Conservation (phyloP, 768 basidiomycete genomes). For the Mycena filopes region DNA sequence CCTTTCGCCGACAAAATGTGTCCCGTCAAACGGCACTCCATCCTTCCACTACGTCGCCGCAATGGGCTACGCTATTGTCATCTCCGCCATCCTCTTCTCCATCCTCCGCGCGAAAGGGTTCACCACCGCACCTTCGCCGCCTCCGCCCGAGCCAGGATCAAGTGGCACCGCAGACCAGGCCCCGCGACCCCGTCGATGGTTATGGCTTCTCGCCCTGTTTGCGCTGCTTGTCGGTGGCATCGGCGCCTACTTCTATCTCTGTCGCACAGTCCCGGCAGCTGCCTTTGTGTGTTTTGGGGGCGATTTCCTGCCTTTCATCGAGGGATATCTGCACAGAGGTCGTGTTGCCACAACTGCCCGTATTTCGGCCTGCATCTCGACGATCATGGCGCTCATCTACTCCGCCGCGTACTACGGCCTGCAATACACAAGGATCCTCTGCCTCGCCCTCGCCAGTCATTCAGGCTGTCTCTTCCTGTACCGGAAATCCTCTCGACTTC, state of each 20-base stretch:
- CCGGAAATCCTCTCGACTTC: background rate
- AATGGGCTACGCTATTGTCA: slow-evolving; percentile 5
- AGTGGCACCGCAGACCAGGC: background rate
- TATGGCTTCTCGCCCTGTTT: background rate
- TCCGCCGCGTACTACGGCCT: background rate
- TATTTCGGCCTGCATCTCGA: background rate
- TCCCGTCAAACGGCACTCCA: background rate
- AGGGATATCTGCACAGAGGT: background rate
- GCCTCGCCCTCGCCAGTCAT: background rate
- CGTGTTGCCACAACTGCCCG: background rate
- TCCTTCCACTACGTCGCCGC: slow-evolving; percentile 11
- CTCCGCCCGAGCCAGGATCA: slow-evolving; percentile 4
- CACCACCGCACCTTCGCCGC: slow-evolving; percentile 1
- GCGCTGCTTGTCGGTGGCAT: background rate
- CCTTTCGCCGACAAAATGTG: slow-evolving; percentile 4
- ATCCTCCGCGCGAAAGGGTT: slow-evolving; percentile 12
- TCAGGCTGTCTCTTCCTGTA: background rate
- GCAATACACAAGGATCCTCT: background rate
- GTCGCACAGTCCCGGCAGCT: background rate
- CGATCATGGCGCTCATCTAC: background rate
- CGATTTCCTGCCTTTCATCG: background rate
- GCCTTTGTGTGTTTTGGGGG: background rate
- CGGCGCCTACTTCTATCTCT: background rate
- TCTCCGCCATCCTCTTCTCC: slow-evolving; percentile 4
- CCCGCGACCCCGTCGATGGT: background rate